Evolutionary conservation across 2,329 filamentous ascomycete species (phyloP).

Genomic region (Claviceps pazoutovae): DNA sequence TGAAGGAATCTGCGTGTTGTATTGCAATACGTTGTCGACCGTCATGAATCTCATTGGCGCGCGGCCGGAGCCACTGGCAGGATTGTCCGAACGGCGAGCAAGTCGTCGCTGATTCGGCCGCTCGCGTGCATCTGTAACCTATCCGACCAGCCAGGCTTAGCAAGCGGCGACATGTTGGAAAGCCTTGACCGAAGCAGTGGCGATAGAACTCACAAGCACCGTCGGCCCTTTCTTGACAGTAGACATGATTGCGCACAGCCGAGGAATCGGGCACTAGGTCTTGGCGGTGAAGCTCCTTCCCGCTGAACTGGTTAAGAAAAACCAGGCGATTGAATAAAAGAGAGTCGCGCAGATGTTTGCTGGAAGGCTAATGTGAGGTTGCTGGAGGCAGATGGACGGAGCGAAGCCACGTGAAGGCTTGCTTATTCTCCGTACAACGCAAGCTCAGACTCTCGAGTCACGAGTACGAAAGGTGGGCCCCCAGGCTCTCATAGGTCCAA

Average conservation of each 20-base stretch:
- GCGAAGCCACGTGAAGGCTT: not conserved
- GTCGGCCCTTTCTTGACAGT: constrained; percentile 43
- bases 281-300: not conserved
- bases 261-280: not conserved
- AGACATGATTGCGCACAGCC: constrained; percentile 20
- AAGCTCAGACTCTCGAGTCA: not conserved
- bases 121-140: constrained; percentile 27
- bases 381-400: not conserved
- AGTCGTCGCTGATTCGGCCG: constrained; percentile 18
- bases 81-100: constrained; percentile 21
- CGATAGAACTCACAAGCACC: constrained; percentile 36
- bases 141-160: constrained; percentile 6
- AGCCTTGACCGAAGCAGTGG: not conserved
- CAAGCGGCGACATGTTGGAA: not conserved
- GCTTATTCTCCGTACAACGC: no score
- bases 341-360: not conserved
- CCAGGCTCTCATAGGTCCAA: not conserved
- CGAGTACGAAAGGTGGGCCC: not conserved
- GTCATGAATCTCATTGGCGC: constrained; percentile 61
- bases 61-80: constrained; percentile 16
- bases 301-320: not conserved
- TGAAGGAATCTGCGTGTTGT: constrained; percentile 88
- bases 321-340: not conserved
- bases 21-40: constrained; percentile 89
- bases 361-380: not conserved